Conservation (phyloP, 2,329 filamentous ascomycete species). For the Phialemoniopsis sp. region DNA sequence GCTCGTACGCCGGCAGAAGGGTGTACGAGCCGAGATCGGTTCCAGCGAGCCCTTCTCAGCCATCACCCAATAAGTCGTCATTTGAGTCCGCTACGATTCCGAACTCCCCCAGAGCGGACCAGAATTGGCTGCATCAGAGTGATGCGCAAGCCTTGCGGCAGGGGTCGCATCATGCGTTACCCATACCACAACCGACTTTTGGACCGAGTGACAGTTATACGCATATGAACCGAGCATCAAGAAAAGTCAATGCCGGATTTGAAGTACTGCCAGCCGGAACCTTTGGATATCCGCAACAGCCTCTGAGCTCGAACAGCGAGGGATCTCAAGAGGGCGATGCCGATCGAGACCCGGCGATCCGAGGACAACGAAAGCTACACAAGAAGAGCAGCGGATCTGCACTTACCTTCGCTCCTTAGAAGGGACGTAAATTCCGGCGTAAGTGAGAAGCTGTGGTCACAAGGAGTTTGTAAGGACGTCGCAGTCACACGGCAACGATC, state of each 20-base stretch:
- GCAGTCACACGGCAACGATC: no score
- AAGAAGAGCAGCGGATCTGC: no score
- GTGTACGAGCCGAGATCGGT: neutral
- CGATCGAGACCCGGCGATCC: no score
- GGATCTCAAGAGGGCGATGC: no score
- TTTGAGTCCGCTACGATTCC: slow-evolving; percentile 2
- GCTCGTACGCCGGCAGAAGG: slow-evolving; percentile 3
- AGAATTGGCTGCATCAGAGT: neutral
- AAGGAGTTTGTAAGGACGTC: no score
- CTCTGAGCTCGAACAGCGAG: no score
- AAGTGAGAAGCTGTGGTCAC: no score
- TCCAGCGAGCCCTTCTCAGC: neutral
- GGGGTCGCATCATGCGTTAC: slow-evolving; percentile 6
- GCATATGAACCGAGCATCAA: slow-evolving; percentile 24
- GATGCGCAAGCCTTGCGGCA: slow-evolving; percentile 3
- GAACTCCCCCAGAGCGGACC: neutral
- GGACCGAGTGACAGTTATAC: slow-evolving; percentile 22
- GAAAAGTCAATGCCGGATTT: slow-evolving; percentile 32
- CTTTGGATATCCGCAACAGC: slow-evolving; percentile 12
- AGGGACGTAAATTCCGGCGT: no score
- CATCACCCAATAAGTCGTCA: slow-evolving; percentile 4
- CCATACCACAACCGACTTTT: slow-evolving; percentile 21
- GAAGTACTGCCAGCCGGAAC: slow-evolving; percentile 34
- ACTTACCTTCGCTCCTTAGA: no score
- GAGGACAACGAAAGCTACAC: no score